Evolutionary conservation across 768 basidiomycete genomes (phyloP), one percentile per base, ranked within the genome.

Genomic region (Hortiboletus flavorubellus): DNA sequence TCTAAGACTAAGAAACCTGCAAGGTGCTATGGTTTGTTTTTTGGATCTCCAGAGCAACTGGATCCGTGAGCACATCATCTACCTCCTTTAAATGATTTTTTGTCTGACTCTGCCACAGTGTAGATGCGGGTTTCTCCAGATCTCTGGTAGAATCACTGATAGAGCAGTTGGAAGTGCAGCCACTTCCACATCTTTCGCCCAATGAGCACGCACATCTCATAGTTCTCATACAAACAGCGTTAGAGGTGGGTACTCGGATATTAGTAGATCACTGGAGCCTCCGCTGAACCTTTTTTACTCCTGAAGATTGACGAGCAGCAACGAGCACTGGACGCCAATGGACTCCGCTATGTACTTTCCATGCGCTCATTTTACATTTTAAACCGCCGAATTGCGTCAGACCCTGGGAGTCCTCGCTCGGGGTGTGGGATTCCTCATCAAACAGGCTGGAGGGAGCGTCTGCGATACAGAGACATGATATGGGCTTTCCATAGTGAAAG

Each of bases 401-500:
- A 73, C 41, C 70, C 73, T 15, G 77, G 73, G 45, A 78, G 79
- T 43, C 80, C 81, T 35, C 66, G 70, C 23, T 79, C 80, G 8
- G 75, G 70, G 2, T 76, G 68, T 34, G 59, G 69, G 2, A 66
- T 75, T 14, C 75, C 75, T n/a, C 73, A 74, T 35, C 73, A 73
- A 58, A 79, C 81, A 39, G 84, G 80, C 30, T 78, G 82, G 62
- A 76, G 91, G 62, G 84, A 87, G 64, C 81, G 92, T n/a, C 78
- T 96, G 45, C 84, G 91, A 21, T 94, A 89, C 70, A 84, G 97
- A 34, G 96, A 99, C 69, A 92, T 98, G 76, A 79, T 98, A 29
- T 99, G 96, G 95, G 96, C 95, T 0, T 95, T 89, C 68, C 90
- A 97, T 63, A 97, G 94, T 65, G 93, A 97, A 71, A 91, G 86